phyloP scores from a whole-genome alignment of 2,329 filamentous ascomycete genomes.

The Talaromyces marneffei region DNA sequence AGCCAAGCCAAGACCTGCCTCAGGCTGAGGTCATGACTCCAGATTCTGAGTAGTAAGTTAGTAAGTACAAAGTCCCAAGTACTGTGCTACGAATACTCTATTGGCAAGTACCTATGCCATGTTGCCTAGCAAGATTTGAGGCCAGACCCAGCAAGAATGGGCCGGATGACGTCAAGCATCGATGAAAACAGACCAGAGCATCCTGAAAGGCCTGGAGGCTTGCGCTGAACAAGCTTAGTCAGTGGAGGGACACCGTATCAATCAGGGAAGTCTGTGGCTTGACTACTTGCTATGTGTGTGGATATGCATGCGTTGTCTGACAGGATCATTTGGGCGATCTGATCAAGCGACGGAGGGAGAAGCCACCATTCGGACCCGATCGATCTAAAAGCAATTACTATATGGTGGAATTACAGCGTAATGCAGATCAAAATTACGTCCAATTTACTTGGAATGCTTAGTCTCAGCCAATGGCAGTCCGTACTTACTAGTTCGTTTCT shows the following conservation, averaged over 20 bases:
- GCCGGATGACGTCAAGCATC: constrained; percentile 6
- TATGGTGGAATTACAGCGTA: neutral
- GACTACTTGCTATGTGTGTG: neutral
- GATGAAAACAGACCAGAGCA: constrained; percentile 1
- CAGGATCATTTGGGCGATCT: neutral
- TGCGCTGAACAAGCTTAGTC: neutral
- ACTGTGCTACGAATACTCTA: no score
- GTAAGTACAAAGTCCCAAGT: no score
- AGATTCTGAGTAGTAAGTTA: no score
- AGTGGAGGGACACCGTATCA: neutral
- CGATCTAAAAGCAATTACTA: neutral
- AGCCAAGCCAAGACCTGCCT: neutral
- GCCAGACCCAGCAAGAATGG: neutral
- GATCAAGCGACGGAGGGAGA: neutral
- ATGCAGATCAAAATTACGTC: neutral
- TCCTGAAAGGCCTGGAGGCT: neutral
- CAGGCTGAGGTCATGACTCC: constrained; percentile 10
- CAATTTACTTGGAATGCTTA: neutral
- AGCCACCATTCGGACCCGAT: neutral
- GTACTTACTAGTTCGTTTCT: neutral
- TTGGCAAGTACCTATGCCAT: no score
- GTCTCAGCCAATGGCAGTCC: neutral
- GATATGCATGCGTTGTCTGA: neutral
- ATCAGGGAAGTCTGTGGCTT: neutral
- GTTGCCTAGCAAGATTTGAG: neutral